These are phyloP conservation scores for Taxawa tesnikishii DNA, from an alignment of 2,329 filamentous ascomycete species.

Conservation along the genomic window DNA sequence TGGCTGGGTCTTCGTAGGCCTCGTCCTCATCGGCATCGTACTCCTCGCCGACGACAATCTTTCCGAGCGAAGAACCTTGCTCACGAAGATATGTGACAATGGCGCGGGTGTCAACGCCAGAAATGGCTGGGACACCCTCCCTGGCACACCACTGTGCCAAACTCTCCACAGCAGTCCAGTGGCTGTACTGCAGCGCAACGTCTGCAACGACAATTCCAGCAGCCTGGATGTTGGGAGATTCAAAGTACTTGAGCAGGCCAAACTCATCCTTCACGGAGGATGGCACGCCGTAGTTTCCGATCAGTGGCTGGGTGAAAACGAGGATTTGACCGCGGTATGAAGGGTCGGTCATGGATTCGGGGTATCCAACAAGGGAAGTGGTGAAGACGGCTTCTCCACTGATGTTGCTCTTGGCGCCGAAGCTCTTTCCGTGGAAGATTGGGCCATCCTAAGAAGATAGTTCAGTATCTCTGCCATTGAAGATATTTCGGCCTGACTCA, in stretches of 20 bases:
- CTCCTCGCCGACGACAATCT: conserved; percentile 90
- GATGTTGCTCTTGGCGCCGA: conserved; percentile 91
- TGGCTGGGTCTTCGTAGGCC: conserved; percentile 84
- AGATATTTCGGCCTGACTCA: conserved; percentile 31
- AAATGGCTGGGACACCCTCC: conserved; percentile 91
- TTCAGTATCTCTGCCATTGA: neutral
- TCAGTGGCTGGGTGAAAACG: conserved; percentile 94
- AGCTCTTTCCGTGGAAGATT: conserved; percentile 91
- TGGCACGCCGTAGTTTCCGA: conserved; percentile 97
- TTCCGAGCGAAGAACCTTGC: conserved; percentile 88
- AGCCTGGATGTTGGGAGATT: conserved; percentile 94
- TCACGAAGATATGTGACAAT: conserved; percentile 95
- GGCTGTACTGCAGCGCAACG: conserved; percentile 85
- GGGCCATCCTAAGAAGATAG: conserved; percentile 59
- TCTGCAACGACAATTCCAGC: conserved; percentile 93
- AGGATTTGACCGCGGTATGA: conserved; percentile 80
- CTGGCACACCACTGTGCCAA: conserved; percentile 88
- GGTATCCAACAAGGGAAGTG: conserved; percentile 93
- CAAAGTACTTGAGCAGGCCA: conserved; percentile 93
- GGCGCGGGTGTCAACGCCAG: conserved; percentile 89
- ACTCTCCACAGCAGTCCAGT: conserved; percentile 97
- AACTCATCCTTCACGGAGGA: conserved; percentile 73
- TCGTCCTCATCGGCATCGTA: conserved; percentile 98
- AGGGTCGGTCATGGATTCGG: conserved; percentile 67
- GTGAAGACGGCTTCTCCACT: conserved; percentile 98